phyloP scores from a whole-genome alignment of 345 rosid species.

The Aquilaria sinensis region DNA sequence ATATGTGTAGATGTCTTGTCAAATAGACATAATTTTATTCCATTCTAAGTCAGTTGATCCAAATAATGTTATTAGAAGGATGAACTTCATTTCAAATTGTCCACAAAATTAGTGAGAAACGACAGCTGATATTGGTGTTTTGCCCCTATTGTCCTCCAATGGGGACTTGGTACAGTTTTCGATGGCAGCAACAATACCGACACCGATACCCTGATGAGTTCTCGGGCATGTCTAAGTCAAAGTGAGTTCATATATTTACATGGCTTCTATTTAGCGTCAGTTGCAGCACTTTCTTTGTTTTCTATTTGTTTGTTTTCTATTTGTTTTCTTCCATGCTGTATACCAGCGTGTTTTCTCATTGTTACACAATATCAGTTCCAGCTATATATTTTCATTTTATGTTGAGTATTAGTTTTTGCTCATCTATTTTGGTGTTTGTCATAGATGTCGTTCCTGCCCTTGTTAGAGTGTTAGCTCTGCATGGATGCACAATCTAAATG shows the following conservation, averaged over 20 bases:
- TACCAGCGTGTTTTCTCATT: no score
- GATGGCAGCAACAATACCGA: conserved; percentile 82
- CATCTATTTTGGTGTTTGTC: background rate
- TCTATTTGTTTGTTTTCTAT: background rate
- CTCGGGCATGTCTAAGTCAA: conserved; percentile 76
- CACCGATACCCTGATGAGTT: conserved; percentile 91
- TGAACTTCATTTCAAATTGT: background rate
- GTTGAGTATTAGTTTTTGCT: background rate
- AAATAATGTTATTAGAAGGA: no score
- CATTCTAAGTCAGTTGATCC: no score
- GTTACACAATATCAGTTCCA: no score
- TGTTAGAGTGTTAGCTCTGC: background rate
- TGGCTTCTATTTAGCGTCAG: background rate
- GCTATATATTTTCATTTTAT: no score
- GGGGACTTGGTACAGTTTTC: conserved; percentile 38
- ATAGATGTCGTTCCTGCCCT: no score
- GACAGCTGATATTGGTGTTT: no score
- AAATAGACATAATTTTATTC: no score
- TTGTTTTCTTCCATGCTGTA: background rate
- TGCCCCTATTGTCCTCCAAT: background rate
- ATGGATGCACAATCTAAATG: background rate
- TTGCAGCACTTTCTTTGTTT: background rate
- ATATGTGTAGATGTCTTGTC: no score
- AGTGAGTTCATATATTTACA: conserved; percentile 22
- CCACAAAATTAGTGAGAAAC: no score